phyloP scores from a whole-genome alignment of 164 flowering plant genomes.

The Dillenia suffruticosa region DNA sequence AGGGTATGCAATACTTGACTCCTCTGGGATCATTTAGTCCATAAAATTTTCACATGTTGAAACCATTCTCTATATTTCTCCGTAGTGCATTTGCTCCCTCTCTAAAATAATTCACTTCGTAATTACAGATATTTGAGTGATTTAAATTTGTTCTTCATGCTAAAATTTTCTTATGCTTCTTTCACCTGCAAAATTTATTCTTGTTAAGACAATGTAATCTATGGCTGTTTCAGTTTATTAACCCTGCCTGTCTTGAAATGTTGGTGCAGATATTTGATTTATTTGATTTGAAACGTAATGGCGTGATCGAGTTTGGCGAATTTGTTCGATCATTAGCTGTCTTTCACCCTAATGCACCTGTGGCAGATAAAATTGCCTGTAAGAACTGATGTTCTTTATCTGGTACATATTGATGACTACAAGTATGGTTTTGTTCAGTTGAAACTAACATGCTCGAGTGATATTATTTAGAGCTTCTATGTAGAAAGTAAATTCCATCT shows the following conservation, averaged over 20 bases:
- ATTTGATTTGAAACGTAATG: conserved; percentile 75
- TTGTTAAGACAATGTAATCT: too few relatives aligned
- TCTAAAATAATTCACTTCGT: too few relatives aligned
- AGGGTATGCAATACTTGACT: conserved; percentile 33
- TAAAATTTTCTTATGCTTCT: too few relatives aligned
- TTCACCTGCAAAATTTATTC: too few relatives aligned
- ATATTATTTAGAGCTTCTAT: not conserved
- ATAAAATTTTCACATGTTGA: not conserved
- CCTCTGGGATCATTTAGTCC: not conserved
- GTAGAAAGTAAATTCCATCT: not conserved
- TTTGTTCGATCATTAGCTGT: conserved; percentile 75
- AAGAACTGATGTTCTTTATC: conserved; percentile 13
- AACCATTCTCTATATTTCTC: too few relatives aligned
- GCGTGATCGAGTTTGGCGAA: conserved; percentile 92
- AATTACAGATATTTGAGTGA: too few relatives aligned
- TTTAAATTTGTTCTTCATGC: too few relatives aligned
- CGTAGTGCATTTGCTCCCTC: too few relatives aligned
- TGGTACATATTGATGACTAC: not conserved
- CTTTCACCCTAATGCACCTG: conserved; percentile 75
- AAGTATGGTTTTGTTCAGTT: too few relatives aligned
- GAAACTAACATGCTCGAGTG: not conserved
- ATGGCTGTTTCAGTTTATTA: not conserved
- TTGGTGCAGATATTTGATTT: conserved; percentile 63
- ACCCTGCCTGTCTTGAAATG: not conserved
- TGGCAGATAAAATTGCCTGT: conserved; percentile 60